A percentile compares a stretch with the other conserved stretches of the same genome.
phyloP scores from a whole-genome alignment of 495 filamentous ascomycete species.

The Achaetomiella virescens region DNA sequence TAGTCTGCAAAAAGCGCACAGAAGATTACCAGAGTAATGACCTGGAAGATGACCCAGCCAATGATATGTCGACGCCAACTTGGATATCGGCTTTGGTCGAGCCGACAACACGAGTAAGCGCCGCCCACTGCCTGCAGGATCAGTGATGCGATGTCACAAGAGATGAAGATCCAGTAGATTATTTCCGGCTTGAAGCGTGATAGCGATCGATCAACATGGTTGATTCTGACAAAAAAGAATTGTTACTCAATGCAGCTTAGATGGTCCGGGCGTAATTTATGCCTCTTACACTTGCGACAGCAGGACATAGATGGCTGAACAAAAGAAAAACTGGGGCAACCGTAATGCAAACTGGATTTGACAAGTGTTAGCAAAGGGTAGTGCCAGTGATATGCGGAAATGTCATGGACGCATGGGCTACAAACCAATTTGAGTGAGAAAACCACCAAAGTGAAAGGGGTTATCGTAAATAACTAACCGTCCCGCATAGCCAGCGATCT shows the following conservation, averaged over 20 bases:
- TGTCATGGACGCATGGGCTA: neutral
- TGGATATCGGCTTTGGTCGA: too few species aligned
- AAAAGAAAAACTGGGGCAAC: constrained; percentile 52
- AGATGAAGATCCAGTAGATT: constrained; percentile 50
- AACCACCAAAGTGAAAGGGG: constrained; percentile 42
- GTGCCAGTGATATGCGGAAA: too few species aligned
- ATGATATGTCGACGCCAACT: too few species aligned
- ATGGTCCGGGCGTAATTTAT: too few species aligned
- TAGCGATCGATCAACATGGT: constrained; percentile 40
- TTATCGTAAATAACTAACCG: constrained; percentile 43
- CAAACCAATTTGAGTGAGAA: constrained; percentile 47
- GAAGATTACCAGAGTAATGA: constrained; percentile 40
- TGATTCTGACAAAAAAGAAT: too few species aligned
- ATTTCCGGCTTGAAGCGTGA: constrained; percentile 47
- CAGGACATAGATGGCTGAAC: constrained; percentile 56
- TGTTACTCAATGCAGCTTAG: too few species aligned
- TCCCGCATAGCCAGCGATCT: constrained; percentile 47
- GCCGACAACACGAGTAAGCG: constrained; percentile 30
- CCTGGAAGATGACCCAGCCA: constrained; percentile 41
- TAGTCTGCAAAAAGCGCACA: constrained; percentile 40
- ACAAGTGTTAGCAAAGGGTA: too few species aligned
- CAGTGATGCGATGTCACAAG: constrained; percentile 45
- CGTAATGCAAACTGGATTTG: constrained; percentile 43
- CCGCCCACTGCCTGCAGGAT: constrained; percentile 49
- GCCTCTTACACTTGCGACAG: too few species aligned